phyloP scores from a whole-genome alignment of 2,329 filamentous ascomycete species.

The Fusarium chlamydosporum region DNA sequence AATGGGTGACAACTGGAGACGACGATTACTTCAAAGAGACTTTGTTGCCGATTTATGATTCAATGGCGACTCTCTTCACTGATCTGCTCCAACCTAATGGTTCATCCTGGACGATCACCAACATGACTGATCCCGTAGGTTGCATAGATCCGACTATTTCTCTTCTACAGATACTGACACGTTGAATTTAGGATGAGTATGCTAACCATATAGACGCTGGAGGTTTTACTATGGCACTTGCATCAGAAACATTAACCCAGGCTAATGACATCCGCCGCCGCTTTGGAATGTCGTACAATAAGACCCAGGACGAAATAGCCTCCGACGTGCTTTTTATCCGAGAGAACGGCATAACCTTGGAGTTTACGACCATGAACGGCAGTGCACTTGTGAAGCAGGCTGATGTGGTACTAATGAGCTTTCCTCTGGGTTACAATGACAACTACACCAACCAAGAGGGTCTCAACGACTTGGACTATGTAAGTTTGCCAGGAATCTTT shows the following conservation, averaged over 20 bases:
- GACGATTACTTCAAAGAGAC: conserved; percentile 11
- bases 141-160: fast-evolving
- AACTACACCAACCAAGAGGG: conserved; percentile 20
- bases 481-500: neutral
- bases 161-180: fast-evolving
- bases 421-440: conserved; percentile 6
- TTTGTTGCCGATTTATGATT: neutral
- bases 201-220: conserved; percentile 13
- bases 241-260: conserved; percentile 1
- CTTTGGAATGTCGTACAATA: neutral
- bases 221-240: neutral
- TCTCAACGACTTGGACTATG: neutral
- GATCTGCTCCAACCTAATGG: neutral
- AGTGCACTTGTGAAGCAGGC: conserved; percentile 6
- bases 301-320: neutral
- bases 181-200: neutral
- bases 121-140: conserved; percentile 16
- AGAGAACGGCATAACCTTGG: neutral
- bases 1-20: conserved; percentile 17
- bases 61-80: neutral
- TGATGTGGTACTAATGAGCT: neutral
- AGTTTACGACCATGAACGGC: conserved; percentile 11
- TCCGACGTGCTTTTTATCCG: neutral
- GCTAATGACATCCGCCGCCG: conserved; percentile 2
- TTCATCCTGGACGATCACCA: conserved; percentile 9